phyloP scores from a whole-genome alignment of 2,329 filamentous ascomycete species.

The Ophidiomyces ophidiicola region DNA sequence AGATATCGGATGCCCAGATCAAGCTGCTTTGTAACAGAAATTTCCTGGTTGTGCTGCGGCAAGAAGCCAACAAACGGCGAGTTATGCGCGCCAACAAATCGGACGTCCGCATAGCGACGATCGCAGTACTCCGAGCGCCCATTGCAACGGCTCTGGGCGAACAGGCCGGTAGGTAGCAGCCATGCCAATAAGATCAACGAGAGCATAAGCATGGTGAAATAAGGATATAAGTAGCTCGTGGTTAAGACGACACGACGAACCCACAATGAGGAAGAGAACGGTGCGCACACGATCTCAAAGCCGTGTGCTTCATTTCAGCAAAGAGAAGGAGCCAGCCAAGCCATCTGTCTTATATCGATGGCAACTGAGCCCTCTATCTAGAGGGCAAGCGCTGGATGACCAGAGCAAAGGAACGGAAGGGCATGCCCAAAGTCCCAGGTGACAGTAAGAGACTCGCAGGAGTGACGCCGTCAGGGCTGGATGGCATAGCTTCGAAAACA shows the following conservation, averaged over 20 bases:
- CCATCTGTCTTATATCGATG: too few species aligned
- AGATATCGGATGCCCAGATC: conserved; percentile 52
- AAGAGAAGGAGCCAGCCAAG: too few species aligned
- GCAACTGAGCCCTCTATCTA: too few species aligned
- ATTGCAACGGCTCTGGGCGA: conserved; percentile 39
- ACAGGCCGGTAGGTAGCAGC: conserved; percentile 5
- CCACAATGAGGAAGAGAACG: neutral
- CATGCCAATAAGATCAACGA: conserved; percentile 3
- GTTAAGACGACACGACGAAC: neutral
- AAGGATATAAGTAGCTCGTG: neutral
- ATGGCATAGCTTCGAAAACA: too few species aligned
- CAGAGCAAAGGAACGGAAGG: too few species aligned
- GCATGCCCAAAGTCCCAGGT: too few species aligned
- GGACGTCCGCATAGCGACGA: conserved; percentile 47
- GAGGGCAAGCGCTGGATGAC: too few species aligned
- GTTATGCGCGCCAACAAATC: conserved; percentile 54
- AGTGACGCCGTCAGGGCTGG: too few species aligned
- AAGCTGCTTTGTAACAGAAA: conserved; percentile 47
- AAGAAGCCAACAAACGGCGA: conserved; percentile 49
- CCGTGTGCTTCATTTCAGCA: too few species aligned
- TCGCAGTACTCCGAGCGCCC: conserved; percentile 45
- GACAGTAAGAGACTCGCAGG: too few species aligned
- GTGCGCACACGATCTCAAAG: too few species aligned
- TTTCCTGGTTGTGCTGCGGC: conserved; percentile 48
- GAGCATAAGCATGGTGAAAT: conserved; percentile 7